Evolutionary conservation across 768 basidiomycete genomes (phyloP), one percentile per base, ranked within the genome.

Genomic region (Pisolithus albus): DNA sequence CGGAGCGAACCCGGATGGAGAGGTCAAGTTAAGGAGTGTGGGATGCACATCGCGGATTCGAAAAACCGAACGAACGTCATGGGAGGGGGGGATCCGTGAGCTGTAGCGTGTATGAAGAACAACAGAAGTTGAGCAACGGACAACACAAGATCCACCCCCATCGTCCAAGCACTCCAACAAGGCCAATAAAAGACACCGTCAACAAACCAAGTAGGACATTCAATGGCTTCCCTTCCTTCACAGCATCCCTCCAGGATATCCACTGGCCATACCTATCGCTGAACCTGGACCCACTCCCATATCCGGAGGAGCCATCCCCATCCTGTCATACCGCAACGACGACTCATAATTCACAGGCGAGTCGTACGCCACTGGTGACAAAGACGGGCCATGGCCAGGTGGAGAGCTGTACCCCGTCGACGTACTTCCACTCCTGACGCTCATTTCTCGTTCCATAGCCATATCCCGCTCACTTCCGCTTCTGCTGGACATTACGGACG

Each of bases 401-500:
- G 71, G 67, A 3, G 72, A 67, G 13, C 58, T 60, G 46, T 62
- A 71, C 7, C 61, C 60, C 46, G 66, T 67, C 52, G 63, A 69
- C 47, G 66, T 61, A 59, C 74, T 73, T 9, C 67, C 69, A 44
- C 72, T 69, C 47, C 71, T 66, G 5, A 10, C 43, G 1, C 24
- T 15, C 24, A 45, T 45, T 4, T 45, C 43, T 26, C 43, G 30
- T 30, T 30, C 26, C 26, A 26, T 26, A 4, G 26, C 43, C 11
- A 44, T 44, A 15, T 44, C 43, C 21, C 23, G 43, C 51, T 68
- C 64, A 39, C 67, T 62, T 24, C 53, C 63, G 18, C 62, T 61
- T 8, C 63, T 62, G 37, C 61, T 66, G 23, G 74, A 75, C 19
- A 69, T 61, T 19, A 74, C 69, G 15, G 69, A 71, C 2, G 71